Evolutionary conservation across 129 eudicot species (phyloP), one percentile per base, ranked within the genome.

Genomic region (Silybum marianum): DNA sequence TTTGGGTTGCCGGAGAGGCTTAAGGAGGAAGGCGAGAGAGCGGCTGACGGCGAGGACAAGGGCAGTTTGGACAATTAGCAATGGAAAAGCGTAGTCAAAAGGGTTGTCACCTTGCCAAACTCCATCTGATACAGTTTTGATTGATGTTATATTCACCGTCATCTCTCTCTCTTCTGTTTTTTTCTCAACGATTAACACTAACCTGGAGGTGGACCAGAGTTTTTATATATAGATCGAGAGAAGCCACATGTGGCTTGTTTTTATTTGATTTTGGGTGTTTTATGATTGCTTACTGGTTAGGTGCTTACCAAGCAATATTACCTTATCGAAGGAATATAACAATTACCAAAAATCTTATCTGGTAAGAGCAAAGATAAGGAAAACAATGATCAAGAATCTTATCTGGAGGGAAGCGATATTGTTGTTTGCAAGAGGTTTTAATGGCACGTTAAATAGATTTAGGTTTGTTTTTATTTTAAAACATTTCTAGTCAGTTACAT

Each of bases 1-100:
- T 89, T 88, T 91, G 44, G 98, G 98, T 42, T 93, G 98, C 2
- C 98, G 97, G 80, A 93, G 94, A 46, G 98, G 97, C 63, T 89
- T 93, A 76, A 93, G 83, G 84, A 89, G 87, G 92, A 93, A 84
- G 81, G 91, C 92, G 74, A 93, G 91, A 67, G 78, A 76, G 78
- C 97, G 97, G 81, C 89, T 82, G 70, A 93, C 63, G 76, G 82
- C 70, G 71, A 93, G 88, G 71, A 91, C 82, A 1, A 93, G 76
- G 73, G 86, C 87, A 38, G 94, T 89, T 80, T 93, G 98, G 66
- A 88, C 81, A 16, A 93, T 89, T 28, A 93, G 42, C 81, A 93
- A 69, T 3, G 97, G 97, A 32, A 93, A 91, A 8, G 97, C 97
- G 21, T 83, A 90, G 68, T 92, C 85, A 0, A 92, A 79, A 2